phyloP scores from a whole-genome alignment of 2,329 filamentous ascomycete species.

The Cryphonectria naterciae region DNA sequence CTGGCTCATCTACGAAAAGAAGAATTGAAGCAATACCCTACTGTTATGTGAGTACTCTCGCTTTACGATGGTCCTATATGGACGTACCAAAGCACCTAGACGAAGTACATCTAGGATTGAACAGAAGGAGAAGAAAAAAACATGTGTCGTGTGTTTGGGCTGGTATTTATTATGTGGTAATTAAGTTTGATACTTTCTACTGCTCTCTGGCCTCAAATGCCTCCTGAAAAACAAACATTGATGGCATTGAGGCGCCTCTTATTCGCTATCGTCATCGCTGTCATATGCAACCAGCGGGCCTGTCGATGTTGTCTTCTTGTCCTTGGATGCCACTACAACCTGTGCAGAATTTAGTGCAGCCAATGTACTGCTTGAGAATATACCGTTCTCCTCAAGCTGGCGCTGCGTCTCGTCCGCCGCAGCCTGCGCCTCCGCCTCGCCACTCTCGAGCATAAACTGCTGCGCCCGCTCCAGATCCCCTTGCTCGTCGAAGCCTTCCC shows the following conservation, averaged over 20 bases:
- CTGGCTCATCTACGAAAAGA: too few species aligned
- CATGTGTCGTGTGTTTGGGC: neutral
- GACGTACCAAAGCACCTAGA: neutral
- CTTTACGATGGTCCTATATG: neutral
- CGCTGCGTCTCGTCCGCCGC: slow-evolving; percentile 45
- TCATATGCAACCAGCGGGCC: slow-evolving; percentile 87
- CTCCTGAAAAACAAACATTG: neutral
- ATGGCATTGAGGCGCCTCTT: neutral
- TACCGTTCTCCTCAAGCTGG: slow-evolving; percentile 56
- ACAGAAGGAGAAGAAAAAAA: neutral
- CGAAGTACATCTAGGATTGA: neutral
- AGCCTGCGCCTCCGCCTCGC: slow-evolving; percentile 50
- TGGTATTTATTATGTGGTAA: neutral
- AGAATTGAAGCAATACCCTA: too few species aligned
- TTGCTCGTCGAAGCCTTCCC: slow-evolving; percentile 57
- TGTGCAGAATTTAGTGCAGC: slow-evolving; percentile 71
- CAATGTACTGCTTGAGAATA: slow-evolving; percentile 82
- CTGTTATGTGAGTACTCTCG: neutral
- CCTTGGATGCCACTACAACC: slow-evolving; percentile 58
- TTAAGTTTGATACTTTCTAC: neutral
- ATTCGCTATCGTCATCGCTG: slow-evolving; percentile 66
- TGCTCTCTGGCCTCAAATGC: neutral
- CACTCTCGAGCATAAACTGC: slow-evolving; percentile 60
- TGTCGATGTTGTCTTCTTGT: slow-evolving; percentile 53
- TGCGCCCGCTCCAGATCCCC: slow-evolving; percentile 60